Evolutionary conservation across 208 protist genomes (phyloP).

Genomic region (Endotrypanum monterogeii): DNA sequence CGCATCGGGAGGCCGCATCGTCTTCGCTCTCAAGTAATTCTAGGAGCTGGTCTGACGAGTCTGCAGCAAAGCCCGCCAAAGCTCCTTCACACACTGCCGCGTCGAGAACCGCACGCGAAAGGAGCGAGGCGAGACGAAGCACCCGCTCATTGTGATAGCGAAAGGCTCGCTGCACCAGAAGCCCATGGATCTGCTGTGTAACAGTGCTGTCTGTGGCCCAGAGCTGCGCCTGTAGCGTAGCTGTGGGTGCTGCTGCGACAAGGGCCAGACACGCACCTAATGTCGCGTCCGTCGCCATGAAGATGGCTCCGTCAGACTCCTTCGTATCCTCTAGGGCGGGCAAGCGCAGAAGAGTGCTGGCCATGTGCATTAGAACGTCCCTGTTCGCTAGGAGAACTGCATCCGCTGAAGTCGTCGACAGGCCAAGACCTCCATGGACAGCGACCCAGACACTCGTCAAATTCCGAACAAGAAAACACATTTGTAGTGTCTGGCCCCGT

Average conservation of each 20-base stretch:
- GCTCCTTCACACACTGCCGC: constrained; percentile 21
- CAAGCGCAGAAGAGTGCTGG: constrained; percentile 48
- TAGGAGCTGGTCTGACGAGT: constrained; percentile 78
- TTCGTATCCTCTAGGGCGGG: constrained; percentile 29
- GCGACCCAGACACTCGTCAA: constrained; percentile 57
- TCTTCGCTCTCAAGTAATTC: constrained; percentile 62
- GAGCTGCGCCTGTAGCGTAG: constrained; percentile 44
- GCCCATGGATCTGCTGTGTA: constrained; percentile 71
- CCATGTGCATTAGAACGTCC: constrained; percentile 59
- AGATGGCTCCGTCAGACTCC: constrained; percentile 26
- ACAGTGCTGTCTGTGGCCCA: constrained; percentile 50
- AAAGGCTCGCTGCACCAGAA: constrained; percentile 71
- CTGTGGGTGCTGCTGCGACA: constrained; percentile 44
- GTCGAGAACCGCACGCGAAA: constrained; percentile 64
- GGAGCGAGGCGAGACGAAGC: constrained; percentile 57
- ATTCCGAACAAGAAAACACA: constrained; percentile 52
- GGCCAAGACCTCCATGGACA: constrained; percentile 57
- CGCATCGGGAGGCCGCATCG: constrained; percentile 73
- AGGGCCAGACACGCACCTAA: constrained; percentile 51
- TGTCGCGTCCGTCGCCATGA: constrained; percentile 46
- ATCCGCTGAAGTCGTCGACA: constrained; percentile 16
- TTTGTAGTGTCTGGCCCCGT: constrained; percentile 61
- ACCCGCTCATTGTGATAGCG: constrained; percentile 54
- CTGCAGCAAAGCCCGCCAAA: constrained; percentile 35
- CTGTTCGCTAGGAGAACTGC: constrained; percentile 32